Base-by-base conservation (phyloP, 1,139 yeast genomes). In the Pneumocystis canis region DNA sequence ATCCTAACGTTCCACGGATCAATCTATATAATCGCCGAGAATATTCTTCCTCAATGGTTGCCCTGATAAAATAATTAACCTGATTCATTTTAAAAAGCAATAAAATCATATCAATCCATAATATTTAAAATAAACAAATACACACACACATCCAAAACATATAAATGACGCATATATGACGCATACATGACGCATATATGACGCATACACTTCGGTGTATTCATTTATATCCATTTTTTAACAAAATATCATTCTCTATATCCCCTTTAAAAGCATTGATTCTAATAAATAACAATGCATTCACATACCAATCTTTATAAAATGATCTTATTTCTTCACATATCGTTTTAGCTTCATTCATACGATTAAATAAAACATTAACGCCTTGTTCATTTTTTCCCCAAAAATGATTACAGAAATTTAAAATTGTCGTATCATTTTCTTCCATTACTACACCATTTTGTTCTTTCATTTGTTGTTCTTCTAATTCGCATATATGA, bases 21-120 rank as follows among this genome's bases (percentile, higher is more conserved):
- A 89, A 74, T 33, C 76, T 73, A 14, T 65, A 53, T 37, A 74
- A 66, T 53, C 77, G 78, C 66, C 81, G 79, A 60, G 83, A 76
- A 70, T 87, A 87, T 28, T 89, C 96, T 66, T 83, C 85, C 69
- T 89, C 96, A 56, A 89, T 79, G 7, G 79, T 76, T 1, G 81
- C 76, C 59, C 84, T 67, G 32, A n/a, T n/a, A n/a, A n/a, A n/a
- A n/a, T n/a, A n/a, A n/a, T n/a, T n/a, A n/a, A n/a, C n/a, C n/a
- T n/a, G n/a, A n/a, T n/a, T n/a, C n/a, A n/a, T n/a, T n/a, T n/a
- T n/a, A n/a, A n/a, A n/a, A n/a, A n/a, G 2, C 30, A 37, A 32
- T 20, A 25, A 35, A 35, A 2, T 37, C 28, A 2, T 28, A 25
- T 35, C 14, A 54, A 35, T 14, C 7, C 25, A 31, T 41, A n/a